These are phyloP conservation scores for Pharus latifolius DNA, from an alignment of 176 grass and related monocot genomes.

Conservation along the genomic window DNA sequence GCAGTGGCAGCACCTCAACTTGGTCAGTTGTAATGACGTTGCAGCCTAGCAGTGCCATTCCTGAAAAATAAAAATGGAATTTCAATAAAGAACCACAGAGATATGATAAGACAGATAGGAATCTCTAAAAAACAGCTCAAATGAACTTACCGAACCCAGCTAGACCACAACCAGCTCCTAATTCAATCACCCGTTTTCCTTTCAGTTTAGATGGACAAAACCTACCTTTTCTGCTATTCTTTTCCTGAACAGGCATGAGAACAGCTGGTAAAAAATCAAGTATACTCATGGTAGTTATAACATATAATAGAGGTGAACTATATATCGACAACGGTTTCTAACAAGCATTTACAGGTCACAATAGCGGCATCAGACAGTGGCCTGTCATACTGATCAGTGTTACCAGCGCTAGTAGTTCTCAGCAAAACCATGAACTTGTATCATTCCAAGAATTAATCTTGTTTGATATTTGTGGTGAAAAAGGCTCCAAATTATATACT, in stretches of 20 bases:
- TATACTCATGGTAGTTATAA: not conserved
- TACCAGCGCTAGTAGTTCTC: too few relatives aligned
- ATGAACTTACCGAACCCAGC: constrained; percentile 64
- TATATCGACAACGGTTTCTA: too few relatives aligned
- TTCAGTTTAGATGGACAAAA: constrained; percentile 82
- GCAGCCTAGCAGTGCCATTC: constrained; percentile 84
- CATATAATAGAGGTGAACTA: not conserved
- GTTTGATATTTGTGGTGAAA: too few relatives aligned
- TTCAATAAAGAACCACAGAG: not conserved
- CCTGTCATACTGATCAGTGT: too few relatives aligned
- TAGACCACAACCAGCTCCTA: constrained; percentile 92
- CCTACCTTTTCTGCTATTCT: constrained; percentile 86
- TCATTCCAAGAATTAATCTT: too few relatives aligned
- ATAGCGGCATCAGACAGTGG: too few relatives aligned
- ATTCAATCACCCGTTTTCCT: constrained; percentile 76
- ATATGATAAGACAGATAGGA: not conserved
- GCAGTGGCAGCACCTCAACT: constrained; percentile 79
- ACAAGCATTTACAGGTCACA: too few relatives aligned
- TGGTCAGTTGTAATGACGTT: constrained; percentile 79
- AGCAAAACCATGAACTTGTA: too few relatives aligned
- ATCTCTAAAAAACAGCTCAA: not conserved
- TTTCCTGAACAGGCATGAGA: constrained; percentile 43
- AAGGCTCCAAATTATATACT: too few relatives aligned
- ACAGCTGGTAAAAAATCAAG: not conserved
- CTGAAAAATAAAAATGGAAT: constrained; percentile 29